phyloP scores from a whole-genome alignment of 2,329 filamentous ascomycete species.

The Aspergillus neoniger region DNA sequence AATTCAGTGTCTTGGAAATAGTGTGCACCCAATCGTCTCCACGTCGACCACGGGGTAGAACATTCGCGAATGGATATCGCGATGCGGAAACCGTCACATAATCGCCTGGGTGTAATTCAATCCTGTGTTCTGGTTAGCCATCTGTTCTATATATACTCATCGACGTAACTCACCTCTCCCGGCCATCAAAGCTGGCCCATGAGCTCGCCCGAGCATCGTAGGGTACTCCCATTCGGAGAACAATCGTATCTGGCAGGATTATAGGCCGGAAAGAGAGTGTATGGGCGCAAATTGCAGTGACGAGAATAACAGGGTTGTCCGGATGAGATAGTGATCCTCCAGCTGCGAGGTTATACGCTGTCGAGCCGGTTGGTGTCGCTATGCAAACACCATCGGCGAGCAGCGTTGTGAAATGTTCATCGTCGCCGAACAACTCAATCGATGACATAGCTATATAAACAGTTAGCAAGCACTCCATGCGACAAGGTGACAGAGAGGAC shows the following conservation, averaged over 20 bases:
- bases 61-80: conserved; percentile 54
- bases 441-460: conserved; percentile 74
- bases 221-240: conserved; percentile 88
- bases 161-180: conserved; percentile 62
- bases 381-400: conserved; percentile 92
- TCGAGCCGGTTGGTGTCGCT: conserved; percentile 90
- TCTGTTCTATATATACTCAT: too few species aligned
- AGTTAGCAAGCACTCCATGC: conserved; percentile 1
- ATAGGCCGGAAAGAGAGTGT: conserved; percentile 96
- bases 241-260: conserved; percentile 93
- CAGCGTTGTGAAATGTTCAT: conserved; percentile 92
- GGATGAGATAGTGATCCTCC: conserved; percentile 95
- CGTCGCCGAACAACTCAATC: conserved; percentile 89
- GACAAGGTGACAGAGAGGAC: conserved; percentile 33
- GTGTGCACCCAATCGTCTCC: conserved; percentile 55
- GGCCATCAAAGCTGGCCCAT: conserved; percentile 98
- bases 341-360: conserved; percentile 91
- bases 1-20: conserved; percentile 53
- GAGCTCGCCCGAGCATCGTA: conserved; percentile 86
- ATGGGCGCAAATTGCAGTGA: conserved; percentile 92
- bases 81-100: conserved; percentile 57
- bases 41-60: conserved; percentile 46
- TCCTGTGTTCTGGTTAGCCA: conserved; percentile 29
- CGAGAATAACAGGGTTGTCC: conserved; percentile 92
- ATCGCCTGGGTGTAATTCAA: conserved; percentile 52